Conservation (phyloP, 495 filamentous ascomycete genomes). For the Sphaerosporella brunnea region DNA sequence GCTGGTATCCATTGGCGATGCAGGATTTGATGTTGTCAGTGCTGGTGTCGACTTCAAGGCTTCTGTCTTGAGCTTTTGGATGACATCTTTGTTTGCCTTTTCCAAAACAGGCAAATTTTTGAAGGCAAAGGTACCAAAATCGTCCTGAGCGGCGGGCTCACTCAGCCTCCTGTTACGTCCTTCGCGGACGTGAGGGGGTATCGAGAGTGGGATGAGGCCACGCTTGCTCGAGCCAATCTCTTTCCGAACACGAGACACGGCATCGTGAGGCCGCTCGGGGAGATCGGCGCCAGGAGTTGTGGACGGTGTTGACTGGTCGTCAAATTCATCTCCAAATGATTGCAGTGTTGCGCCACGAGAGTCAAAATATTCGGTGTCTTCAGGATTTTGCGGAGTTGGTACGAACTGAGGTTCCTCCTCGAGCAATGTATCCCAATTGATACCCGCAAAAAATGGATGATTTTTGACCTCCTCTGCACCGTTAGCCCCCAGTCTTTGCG, state of each 20-base stretch:
- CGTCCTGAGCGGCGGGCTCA: slow-evolving; percentile 72
- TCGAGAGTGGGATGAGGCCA: slow-evolving; percentile 82
- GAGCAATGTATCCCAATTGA: slow-evolving; percentile 77
- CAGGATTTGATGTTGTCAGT: slow-evolving; percentile 31
- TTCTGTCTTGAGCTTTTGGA: slow-evolving; percentile 83
- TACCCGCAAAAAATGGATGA: slow-evolving; percentile 74
- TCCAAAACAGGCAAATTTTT: slow-evolving; percentile 94
- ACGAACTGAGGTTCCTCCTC: slow-evolving; percentile 91
- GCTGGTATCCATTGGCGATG: slow-evolving; percentile 63
- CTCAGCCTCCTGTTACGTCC: slow-evolving; percentile 73
- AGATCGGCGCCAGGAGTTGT: slow-evolving; percentile 49
- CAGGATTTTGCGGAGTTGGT: slow-evolving; percentile 79
- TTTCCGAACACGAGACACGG: slow-evolving; percentile 70
- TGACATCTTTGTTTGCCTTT: slow-evolving; percentile 96
- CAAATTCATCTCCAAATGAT: slow-evolving; percentile 77
- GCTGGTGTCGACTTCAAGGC: slow-evolving; percentile 40
- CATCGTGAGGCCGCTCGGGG: slow-evolving; percentile 80
- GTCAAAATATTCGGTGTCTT: slow-evolving; percentile 98
- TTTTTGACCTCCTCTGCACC: slow-evolving; percentile 79
- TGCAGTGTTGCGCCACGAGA: slow-evolving; percentile 75
- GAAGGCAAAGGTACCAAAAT: slow-evolving; percentile 92
- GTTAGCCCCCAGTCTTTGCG: slow-evolving; percentile 68
- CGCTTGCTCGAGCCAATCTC: slow-evolving; percentile 74
- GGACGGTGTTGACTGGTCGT: slow-evolving; percentile 59
- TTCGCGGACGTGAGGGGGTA: slow-evolving; percentile 87